These are phyloP conservation scores for Candida silvatica DNA, from an alignment of 805 yeast species.

Conservation along the genomic window DNA sequence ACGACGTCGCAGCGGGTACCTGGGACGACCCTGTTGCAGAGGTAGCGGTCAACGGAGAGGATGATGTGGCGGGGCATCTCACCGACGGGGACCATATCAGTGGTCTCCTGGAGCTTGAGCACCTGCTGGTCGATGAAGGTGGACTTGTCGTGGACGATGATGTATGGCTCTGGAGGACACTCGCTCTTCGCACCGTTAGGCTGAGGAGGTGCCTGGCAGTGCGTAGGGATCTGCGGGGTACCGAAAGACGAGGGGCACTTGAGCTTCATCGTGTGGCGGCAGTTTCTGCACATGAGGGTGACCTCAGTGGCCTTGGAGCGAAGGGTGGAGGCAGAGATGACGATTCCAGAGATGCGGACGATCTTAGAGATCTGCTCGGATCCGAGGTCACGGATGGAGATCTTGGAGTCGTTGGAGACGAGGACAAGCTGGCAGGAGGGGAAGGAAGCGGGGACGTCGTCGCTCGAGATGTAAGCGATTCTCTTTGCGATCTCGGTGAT, in stretches of 20 bases:
- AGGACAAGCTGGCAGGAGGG: constrained; percentile 82
- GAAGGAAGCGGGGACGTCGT: constrained; percentile 43
- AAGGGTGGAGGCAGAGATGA: constrained; percentile 84
- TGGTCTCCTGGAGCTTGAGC: constrained; percentile 90
- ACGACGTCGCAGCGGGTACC: constrained; percentile 89
- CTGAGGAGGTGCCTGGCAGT: constrained; percentile 53
- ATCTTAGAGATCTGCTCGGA: constrained; percentile 85
- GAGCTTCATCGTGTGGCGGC: constrained; percentile 71
- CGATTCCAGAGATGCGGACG: constrained; percentile 86
- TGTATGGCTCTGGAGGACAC: constrained; percentile 91
- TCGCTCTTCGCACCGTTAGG: constrained; percentile 38
- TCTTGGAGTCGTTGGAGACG: constrained; percentile 60
- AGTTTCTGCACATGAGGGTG: constrained; percentile 78
- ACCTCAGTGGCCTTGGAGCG: constrained; percentile 80
- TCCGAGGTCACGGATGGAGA: constrained; percentile 73
- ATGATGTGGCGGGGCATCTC: constrained; percentile 95
- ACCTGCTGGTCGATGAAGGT: constrained; percentile 93
- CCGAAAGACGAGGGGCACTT: constrained; percentile 63
- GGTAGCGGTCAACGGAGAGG: constrained; percentile 79
- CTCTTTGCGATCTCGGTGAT: constrained; percentile 81
- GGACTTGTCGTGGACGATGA: constrained; percentile 89
- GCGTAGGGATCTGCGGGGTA: constrained; percentile 55
- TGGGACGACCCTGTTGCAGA: constrained; percentile 87
- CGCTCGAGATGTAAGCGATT: constrained; percentile 45
- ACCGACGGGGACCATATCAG: constrained; percentile 98